Percentiles rank a stretch among this genome's conserved stretches.
These are phyloP conservation scores for Aspergillus fructus DNA, from an alignment of 2,329 filamentous ascomycete species.

Conservation along the genomic window DNA sequence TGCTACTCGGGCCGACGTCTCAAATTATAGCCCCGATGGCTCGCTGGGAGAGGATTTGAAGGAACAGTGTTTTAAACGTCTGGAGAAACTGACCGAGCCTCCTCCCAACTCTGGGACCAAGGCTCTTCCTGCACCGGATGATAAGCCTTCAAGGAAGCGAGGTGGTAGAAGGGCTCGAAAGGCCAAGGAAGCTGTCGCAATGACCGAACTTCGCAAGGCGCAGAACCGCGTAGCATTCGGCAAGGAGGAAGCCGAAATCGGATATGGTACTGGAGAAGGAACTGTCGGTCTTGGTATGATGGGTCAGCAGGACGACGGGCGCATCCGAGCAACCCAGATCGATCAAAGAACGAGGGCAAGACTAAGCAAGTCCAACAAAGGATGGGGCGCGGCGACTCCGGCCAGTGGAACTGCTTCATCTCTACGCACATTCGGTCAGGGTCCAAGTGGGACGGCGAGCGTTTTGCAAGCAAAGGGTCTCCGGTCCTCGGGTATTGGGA, in stretches of 20 bases:
- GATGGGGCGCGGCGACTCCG: conserved; percentile 74
- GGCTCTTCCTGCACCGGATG: conserved; percentile 87
- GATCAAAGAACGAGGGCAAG: conserved; percentile 92
- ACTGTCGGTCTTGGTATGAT: conserved; percentile 95
- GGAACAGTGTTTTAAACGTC: conserved; percentile 75
- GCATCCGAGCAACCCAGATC: conserved; percentile 82
- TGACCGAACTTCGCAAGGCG: conserved; percentile 94
- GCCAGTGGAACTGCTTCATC: conserved; percentile 69
- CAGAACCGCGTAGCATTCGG: conserved; percentile 96
- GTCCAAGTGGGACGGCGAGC: conserved; percentile 60
- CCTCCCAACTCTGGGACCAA: conserved; percentile 84
- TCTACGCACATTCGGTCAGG: conserved; percentile 72
- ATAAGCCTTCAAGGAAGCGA: conserved; percentile 90
- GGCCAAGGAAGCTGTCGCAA: conserved; percentile 93
- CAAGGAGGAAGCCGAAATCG: conserved; percentile 90
- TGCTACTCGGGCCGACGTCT: conserved; percentile 86
- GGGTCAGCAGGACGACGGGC: conserved; percentile 81
- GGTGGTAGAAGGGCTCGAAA: conserved; percentile 87
- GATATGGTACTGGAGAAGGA: conserved; percentile 81
- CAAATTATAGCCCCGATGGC: conserved; percentile 78
- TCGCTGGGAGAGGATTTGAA: conserved; percentile 79
- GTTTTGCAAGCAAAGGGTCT: conserved; percentile 77
- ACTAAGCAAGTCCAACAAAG: conserved; percentile 90
- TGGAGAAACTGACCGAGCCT: conserved; percentile 91
- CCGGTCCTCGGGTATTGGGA: conserved; percentile 77